Conservation (phyloP, 1,139 yeast species). For the Magnusiomyces suaveolens region DNA sequence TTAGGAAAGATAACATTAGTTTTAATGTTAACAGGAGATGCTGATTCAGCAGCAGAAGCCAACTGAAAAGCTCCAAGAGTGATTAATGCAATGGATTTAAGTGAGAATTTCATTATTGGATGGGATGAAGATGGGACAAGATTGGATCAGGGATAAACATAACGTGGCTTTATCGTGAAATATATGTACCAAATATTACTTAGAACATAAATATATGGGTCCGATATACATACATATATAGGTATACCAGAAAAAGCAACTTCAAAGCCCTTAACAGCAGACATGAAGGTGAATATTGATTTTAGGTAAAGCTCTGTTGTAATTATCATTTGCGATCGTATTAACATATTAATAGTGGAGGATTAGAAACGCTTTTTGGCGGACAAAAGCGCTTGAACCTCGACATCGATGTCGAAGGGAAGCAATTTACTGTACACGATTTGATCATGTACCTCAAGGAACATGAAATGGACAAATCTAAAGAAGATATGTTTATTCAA, state of each 20-base stretch:
- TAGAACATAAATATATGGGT: not conserved
- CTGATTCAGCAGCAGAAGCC: not conserved
- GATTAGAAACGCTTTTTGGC: constrained; percentile 56
- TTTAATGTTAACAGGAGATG: not conserved
- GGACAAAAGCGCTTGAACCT: constrained; percentile 44
- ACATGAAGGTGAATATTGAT: not conserved
- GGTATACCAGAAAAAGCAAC: not conserved
- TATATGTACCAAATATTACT: not conserved
- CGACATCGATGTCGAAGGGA: constrained; percentile 28
- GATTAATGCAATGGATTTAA: not conserved
- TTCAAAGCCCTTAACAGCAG: not conserved
- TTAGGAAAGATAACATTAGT: not conserved
- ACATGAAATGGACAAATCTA: constrained; percentile 45
- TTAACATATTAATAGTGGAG: constrained; percentile 37
- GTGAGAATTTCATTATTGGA: not conserved
- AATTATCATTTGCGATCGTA: not conserved
- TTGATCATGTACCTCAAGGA: constrained; percentile 48
- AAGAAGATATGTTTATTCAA: constrained; percentile 67
- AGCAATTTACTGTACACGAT: constrained; percentile 45
- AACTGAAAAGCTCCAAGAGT: not conserved
- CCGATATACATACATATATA: not conserved
- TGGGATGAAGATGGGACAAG: not conserved
- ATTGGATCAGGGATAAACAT: not conserved
- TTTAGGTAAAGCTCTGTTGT: constrained; percentile 1
- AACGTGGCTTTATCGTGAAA: not conserved